Evolutionary conservation across 1,284 basidiomycete genomes (phyloP).

Genomic region (Melampsora occidentalis): DNA sequence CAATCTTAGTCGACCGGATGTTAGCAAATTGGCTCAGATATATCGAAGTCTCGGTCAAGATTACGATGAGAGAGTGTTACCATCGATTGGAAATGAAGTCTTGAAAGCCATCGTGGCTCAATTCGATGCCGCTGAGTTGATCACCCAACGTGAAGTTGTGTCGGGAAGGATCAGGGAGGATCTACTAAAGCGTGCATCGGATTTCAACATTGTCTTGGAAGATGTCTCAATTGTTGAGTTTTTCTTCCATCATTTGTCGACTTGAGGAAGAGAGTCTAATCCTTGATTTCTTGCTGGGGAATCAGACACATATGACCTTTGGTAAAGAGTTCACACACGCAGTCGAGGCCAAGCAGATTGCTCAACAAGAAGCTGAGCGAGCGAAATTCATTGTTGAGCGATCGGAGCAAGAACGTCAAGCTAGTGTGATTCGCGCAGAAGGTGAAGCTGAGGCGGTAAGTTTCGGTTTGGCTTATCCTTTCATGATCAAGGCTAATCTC

Average conservation of each 20-base stretch:
- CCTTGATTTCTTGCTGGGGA: background rate
- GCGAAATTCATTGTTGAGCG: conserved; percentile 98
- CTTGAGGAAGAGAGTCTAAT: background rate
- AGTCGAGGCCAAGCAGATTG: conserved; percentile 97
- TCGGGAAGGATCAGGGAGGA: conserved; percentile 92
- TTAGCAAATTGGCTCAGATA: conserved; percentile 81
- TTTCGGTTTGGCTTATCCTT: background rate
- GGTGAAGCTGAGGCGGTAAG: conserved; percentile 85
- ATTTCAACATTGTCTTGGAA: conserved; percentile 94
- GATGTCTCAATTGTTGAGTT: conserved; percentile 90
- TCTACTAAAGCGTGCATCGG: conserved; percentile 83
- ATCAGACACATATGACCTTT: conserved; percentile 60
- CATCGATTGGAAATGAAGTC: conserved; percentile 85
- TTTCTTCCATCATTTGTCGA: background rate
- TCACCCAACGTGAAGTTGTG: conserved; percentile 62
- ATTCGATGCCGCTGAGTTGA: conserved; percentile 97
- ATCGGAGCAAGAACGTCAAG: conserved; percentile 96
- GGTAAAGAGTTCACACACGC: conserved; percentile 66
- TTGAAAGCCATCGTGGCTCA: conserved; percentile 96
- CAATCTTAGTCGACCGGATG: conserved; percentile 66
- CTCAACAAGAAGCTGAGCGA: conserved; percentile 94
- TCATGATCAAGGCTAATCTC: background rate
- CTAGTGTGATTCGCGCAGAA: conserved; percentile 94
- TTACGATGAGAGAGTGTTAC: conserved; percentile 91
- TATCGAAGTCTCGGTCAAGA: conserved; percentile 92